These are phyloP conservation scores for Dimargaris verticillata DNA, from an alignment of 192 early-diverging fungal genomes.

Conservation along the genomic window DNA sequence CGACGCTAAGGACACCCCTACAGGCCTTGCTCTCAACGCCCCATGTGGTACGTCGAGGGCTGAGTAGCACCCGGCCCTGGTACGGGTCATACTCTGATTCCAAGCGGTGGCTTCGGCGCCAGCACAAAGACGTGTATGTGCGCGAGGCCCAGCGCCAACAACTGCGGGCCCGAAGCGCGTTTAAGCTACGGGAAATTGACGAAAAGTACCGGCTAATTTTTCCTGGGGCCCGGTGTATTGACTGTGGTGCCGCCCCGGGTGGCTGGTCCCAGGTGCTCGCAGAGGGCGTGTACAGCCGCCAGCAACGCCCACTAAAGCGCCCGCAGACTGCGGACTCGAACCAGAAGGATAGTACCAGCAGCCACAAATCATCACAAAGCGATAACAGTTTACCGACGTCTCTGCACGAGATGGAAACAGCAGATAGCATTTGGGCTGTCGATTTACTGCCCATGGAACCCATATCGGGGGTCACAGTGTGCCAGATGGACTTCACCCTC, in stretches of 20 bases:
- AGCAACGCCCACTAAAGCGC: background rate
- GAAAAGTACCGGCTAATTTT: conserved; percentile 27
- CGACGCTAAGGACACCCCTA: too few relatives aligned
- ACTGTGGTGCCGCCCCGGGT: conserved; percentile 58
- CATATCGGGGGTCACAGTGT: conserved; percentile 39
- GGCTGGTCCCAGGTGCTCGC: conserved; percentile 63
- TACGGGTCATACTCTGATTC: conserved; percentile 15
- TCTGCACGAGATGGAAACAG: background rate
- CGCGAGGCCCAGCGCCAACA: conserved; percentile 31
- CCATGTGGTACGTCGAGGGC: too few relatives aligned
- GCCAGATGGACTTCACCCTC: conserved; percentile 53
- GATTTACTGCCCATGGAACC: conserved; percentile 54
- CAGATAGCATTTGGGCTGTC: conserved; percentile 30
- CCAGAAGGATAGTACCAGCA: background rate
- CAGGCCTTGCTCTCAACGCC: too few relatives aligned
- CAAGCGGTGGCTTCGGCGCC: conserved; percentile 45
- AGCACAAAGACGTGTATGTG: conserved; percentile 52
- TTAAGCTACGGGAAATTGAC: conserved; percentile 46
- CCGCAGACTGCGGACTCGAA: background rate
- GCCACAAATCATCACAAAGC: background rate
- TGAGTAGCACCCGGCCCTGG: background rate
- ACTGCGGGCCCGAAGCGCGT: conserved; percentile 56
- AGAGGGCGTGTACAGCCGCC: conserved; percentile 14
- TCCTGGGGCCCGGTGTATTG: conserved; percentile 23
- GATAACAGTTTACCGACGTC: background rate